Evolutionary conservation across 805 yeast species (phyloP).

Genomic region (Wickerhamomyces hampshirensis): DNA sequence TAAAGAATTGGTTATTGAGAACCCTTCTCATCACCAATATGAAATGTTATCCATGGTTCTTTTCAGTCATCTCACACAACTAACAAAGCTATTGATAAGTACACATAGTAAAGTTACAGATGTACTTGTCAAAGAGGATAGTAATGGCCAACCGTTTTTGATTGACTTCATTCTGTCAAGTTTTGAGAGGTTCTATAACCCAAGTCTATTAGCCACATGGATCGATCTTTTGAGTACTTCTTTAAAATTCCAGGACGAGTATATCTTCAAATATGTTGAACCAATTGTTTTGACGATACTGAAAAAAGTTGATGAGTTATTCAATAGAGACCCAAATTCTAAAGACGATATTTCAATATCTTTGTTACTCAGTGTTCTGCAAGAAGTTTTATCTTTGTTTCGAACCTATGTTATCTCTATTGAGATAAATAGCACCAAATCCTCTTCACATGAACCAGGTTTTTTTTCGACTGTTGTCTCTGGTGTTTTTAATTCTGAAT

Average conservation of each 20-base stretch:
- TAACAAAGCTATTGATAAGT: conserved; percentile 15
- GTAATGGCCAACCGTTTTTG: conserved; percentile 14
- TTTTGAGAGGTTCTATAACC: conserved; percentile 18
- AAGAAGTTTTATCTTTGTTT: conserved; percentile 48
- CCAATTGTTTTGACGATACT: conserved; percentile 19
- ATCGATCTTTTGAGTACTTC: conserved; percentile 16
- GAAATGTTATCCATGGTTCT: conserved; percentile 20
- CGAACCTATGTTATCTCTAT: conserved; percentile 44
- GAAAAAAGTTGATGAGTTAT: conserved; percentile 17
- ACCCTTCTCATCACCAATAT: conserved; percentile 8
- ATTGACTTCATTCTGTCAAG: conserved; percentile 20
- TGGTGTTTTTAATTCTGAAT: conserved; percentile 73
- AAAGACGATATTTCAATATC: conserved; percentile 42
- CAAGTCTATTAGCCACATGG: conserved; percentile 20
- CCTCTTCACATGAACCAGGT: conserved; percentile 47
- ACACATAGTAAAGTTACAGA: conserved; percentile 15
- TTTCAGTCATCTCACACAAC: conserved; percentile 20
- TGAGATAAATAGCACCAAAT: conserved; percentile 31
- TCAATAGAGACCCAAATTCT: conserved; percentile 11
- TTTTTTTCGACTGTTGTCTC: conserved; percentile 55
- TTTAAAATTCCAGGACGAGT: conserved; percentile 22
- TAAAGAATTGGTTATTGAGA: conserved; percentile 18
- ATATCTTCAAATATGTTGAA: conserved; percentile 22
- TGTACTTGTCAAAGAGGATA: conserved; percentile 12
- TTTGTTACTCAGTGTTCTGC: conserved; percentile 51